Percentiles rank a stretch among this genome's conserved stretches.
These are phyloP conservation scores for Rhypophila decipiens DNA, from an alignment of 495 filamentous ascomycete species.

Conservation along the genomic window DNA sequence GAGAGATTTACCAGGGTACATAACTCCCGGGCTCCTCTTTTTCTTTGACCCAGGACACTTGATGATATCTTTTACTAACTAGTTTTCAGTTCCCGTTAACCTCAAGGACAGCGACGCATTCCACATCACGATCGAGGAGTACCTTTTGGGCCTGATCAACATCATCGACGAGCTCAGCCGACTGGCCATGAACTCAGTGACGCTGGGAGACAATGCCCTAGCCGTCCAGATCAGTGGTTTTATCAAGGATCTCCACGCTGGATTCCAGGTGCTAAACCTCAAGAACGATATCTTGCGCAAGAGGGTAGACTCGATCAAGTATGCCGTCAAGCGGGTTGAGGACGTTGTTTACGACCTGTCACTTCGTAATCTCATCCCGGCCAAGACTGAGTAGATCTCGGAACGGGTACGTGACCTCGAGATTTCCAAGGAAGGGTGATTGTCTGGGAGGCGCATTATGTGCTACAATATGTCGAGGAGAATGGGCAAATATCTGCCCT, in stretches of 20 bases:
- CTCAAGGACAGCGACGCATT: constrained; percentile 85
- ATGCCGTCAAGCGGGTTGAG: constrained; percentile 95
- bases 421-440: too few species aligned
- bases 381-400: constrained; percentile 1
- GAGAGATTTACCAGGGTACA: constrained; percentile 65
- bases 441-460: not conserved
- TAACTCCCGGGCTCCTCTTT: constrained; percentile 5
- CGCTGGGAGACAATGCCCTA: constrained; percentile 76
- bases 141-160: constrained; percentile 76
- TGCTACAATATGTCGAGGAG: not conserved
- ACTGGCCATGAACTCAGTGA: constrained; percentile 93
- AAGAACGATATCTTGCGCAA: constrained; percentile 91
- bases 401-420: too few species aligned
- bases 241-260: constrained; percentile 90
- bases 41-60: not conserved
- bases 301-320: constrained; percentile 90
- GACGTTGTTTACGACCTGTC: constrained; percentile 95
- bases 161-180: constrained; percentile 88
- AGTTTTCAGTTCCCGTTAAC: constrained; percentile 76
- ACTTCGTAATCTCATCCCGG: constrained; percentile 73
- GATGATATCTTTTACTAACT: not conserved
- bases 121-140: constrained; percentile 95
- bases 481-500: too few species aligned
- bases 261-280: constrained; percentile 92
- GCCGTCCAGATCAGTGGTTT: constrained; percentile 83